Conservation (phyloP, 2,329 filamentous ascomycete genomes). For the Aspergillus sergii region DNA sequence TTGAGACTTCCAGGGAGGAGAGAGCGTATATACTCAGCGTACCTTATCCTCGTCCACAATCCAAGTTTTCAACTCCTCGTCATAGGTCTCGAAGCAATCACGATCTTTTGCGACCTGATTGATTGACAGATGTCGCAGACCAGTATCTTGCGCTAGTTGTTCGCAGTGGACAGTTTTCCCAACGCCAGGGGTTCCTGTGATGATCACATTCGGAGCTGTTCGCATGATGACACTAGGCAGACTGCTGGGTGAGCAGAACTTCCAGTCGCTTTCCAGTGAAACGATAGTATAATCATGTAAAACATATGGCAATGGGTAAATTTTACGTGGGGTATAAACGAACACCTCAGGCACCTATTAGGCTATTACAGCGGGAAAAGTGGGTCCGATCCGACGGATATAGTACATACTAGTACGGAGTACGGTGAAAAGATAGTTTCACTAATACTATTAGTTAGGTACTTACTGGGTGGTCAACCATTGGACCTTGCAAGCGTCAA, state of each 20-base stretch:
- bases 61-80: conserved; percentile 82
- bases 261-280: background rate
- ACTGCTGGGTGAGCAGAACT: background rate
- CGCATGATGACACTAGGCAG: conserved; percentile 34
- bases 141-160: conserved; percentile 72
- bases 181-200: conserved; percentile 93
- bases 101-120: conserved; percentile 91
- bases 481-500: background rate
- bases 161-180: conserved; percentile 95
- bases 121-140: conserved; percentile 79
- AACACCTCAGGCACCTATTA: conserved; percentile 23
- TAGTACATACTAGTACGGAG: background rate
- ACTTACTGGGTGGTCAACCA: background rate
- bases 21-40: conserved; percentile 21
- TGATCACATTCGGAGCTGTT: conserved; percentile 77
- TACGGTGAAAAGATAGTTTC: no score
- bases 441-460: no score
- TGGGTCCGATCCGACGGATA: background rate
- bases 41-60: conserved; percentile 98
- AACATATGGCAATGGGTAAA: conserved; percentile 13
- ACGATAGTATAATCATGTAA: background rate
- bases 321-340: conserved; percentile 24
- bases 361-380: background rate
- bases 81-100: conserved; percentile 83
- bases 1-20: background rate